phyloP scores from a whole-genome alignment of 1,284 basidiomycete species.

The Sutorius eximius region DNA sequence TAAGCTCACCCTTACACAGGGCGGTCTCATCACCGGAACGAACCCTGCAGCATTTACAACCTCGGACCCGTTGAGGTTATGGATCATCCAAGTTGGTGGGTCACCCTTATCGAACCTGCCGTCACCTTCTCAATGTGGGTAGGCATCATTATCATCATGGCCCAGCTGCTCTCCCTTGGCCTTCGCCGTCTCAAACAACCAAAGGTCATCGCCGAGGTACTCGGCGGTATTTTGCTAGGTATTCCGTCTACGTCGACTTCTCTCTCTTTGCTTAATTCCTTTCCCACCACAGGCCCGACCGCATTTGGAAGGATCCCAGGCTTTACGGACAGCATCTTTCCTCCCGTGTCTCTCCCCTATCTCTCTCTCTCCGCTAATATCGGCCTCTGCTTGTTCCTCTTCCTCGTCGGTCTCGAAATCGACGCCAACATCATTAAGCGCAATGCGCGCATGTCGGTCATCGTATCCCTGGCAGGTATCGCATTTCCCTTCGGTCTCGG shows the following conservation, averaged over 20 bases:
- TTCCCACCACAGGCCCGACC: constrained; percentile 51
- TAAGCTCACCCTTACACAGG: constrained; percentile 33
- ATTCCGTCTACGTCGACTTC: background rate
- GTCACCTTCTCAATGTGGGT: background rate
- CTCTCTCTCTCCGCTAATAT: constrained; percentile 85
- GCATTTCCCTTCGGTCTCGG: constrained; percentile 84
- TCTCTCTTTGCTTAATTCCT: background rate
- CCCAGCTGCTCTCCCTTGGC: constrained; percentile 58
- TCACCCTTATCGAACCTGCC: background rate
- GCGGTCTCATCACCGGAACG: constrained; percentile 51
- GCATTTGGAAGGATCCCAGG: constrained; percentile 43
- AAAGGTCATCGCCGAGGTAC: constrained; percentile 73
- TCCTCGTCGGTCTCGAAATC: constrained; percentile 87
- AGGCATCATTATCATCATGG: constrained; percentile 65
- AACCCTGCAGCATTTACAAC: constrained; percentile 55
- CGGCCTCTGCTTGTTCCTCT: constrained; percentile 88
- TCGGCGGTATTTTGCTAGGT: constrained; percentile 73
- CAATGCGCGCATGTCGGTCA: constrained; percentile 66
- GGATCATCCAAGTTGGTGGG: constrained; percentile 69
- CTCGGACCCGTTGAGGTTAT: constrained; percentile 63
- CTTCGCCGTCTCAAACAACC: constrained; percentile 66
- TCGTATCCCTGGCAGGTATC: constrained; percentile 69
- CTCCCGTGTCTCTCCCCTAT: constrained; percentile 63
- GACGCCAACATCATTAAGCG: constrained; percentile 79
- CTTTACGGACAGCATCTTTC: constrained; percentile 64